phyloP scores from a whole-genome alignment of 495 filamentous ascomycete genomes.

The Neurospora tetraspora region DNA sequence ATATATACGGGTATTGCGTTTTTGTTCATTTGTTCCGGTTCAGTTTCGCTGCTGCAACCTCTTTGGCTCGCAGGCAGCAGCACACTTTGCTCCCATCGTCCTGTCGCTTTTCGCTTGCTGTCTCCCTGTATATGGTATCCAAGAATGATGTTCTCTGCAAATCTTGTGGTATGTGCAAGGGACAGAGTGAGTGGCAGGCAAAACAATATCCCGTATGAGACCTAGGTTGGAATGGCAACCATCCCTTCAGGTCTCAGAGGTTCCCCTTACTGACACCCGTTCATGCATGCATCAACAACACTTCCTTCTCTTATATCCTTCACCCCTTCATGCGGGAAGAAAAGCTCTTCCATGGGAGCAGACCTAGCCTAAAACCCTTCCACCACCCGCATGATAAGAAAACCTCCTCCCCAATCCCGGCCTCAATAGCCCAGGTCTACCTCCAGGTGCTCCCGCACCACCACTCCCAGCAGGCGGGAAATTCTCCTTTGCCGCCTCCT shows the following conservation, averaged over 20 bases:
- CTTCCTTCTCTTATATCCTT: no score
- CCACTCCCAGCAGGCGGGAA: neutral
- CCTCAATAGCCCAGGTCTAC: neutral
- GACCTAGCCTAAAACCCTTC: neutral
- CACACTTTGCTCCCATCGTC: neutral
- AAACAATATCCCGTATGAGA: neutral
- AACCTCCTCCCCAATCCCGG: neutral
- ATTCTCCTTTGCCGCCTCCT: neutral
- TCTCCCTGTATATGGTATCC: neutral
- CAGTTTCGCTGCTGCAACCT: neutral
- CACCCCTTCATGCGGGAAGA: neutral
- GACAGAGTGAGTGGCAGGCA: neutral
- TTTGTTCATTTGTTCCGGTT: neutral
- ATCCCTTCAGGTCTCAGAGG: neutral
- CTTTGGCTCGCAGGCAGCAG: neutral
- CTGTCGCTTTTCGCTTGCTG: neutral
- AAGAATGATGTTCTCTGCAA: neutral
- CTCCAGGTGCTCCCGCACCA: neutral
- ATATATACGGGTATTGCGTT: neutral
- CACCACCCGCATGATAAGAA: neutral
- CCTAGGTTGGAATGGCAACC: neutral
- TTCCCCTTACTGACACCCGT: neutral
- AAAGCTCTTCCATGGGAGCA: neutral
- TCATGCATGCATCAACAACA: neutral
- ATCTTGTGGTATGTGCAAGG: neutral